Evolutionary conservation across 2,329 filamentous ascomycete genomes (phyloP), one percentile per base, ranked within the genome.

Genomic region (Aspergillus sp.): DNA sequence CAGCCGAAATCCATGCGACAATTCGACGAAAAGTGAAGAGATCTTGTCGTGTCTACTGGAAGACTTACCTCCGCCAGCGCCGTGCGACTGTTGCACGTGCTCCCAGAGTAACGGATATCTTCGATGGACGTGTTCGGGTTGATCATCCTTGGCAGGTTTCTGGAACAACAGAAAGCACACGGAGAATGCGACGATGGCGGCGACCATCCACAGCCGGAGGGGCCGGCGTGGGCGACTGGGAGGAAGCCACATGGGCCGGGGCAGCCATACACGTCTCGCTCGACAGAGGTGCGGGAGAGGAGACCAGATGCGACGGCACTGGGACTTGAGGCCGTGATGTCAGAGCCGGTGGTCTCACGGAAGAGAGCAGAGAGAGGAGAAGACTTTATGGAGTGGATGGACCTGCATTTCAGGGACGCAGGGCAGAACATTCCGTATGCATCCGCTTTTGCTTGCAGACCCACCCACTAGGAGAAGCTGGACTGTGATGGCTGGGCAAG

Each of bases 101-200:
- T 24, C 7, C 45, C 45, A 47, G 16, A 47, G 32, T 22, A 47
- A 22, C 11, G 45, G 45, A n/a, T 47, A 38, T 36, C 20, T 47
- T 11, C 19, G 40, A 17, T 42, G 40, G n/a, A 42, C 19, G 7
- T 42, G 11, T 17, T 42, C 40, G 5, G 40, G 16, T 9, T 17
- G n/a, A 17, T 20, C 40, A 42, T 17, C 11, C 16, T 13, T 20
- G 40, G 17, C 40, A 42, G 40, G 40, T 17, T 17, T 42, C 40
- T 13, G 11, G 3, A 42, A 17, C 40, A 20, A 13, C 14, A 42
- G 40, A 14, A 22, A 19, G 13, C 11, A 17, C 14, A 42, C 11
- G 14, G 40, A 17, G 19, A 17, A 42, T 42, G 40, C 40, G 16
- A 38, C 11, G 14, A 38, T 14, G 14, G 17, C 14, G 7, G 40